Percentiles rank a stretch among this genome's conserved stretches.
Conservation (phyloP, 176 grass and related monocot genomes). For the Canna indica region DNA sequence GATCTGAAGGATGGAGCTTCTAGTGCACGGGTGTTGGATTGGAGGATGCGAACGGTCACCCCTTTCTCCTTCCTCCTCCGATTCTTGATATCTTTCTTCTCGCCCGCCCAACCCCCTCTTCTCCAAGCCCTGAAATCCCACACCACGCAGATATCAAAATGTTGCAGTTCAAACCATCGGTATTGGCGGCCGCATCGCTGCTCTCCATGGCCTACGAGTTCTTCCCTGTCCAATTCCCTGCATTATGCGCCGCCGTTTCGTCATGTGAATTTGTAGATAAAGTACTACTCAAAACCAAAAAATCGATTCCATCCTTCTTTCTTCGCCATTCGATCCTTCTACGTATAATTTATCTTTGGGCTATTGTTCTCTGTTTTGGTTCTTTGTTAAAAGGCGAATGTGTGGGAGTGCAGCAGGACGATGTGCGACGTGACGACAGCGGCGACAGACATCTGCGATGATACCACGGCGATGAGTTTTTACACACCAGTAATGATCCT, state of each 20-base stretch:
- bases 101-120: constrained; percentile 27
- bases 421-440: constrained; percentile 13
- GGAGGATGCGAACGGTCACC: constrained; percentile 81
- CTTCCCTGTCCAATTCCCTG: constrained; percentile 37
- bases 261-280: constrained; percentile 85
- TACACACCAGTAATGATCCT: constrained; percentile 85
- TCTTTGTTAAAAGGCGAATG: constrained; percentile 45
- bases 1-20: constrained; percentile 67
- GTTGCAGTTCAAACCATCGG: constrained; percentile 67
- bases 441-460: constrained; percentile 20
- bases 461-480: constrained; percentile 24
- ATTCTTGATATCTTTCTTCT: constrained; percentile 71
- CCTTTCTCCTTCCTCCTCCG: constrained; percentile 83
- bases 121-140: constrained; percentile 51
- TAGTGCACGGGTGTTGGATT: constrained; percentile 50
- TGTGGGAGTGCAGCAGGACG: constrained; percentile 57
- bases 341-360: neutral
- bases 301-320: neutral
- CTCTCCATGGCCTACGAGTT: constrained; percentile 58
- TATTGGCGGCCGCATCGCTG: constrained; percentile 46
- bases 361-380: neutral
- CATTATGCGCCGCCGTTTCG: constrained; percentile 43
- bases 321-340: neutral
- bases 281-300: constrained; percentile 23
- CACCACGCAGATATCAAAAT: constrained; percentile 68